Base-by-base conservation (phyloP, 2,329 filamentous ascomycete species). In the Fusarium ramigenum region DNA sequence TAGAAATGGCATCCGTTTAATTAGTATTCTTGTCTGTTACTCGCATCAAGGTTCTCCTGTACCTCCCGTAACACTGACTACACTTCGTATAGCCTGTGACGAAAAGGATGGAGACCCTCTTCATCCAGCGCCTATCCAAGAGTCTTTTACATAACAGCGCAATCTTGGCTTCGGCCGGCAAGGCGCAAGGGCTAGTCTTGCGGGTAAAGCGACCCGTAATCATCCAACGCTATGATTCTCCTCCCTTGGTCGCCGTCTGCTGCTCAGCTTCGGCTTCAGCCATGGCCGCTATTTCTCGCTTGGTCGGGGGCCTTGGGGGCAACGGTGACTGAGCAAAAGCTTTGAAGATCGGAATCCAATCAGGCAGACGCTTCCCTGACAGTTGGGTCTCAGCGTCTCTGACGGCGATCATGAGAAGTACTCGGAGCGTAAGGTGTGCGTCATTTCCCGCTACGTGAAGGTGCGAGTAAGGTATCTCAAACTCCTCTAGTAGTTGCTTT, bases 361-460 rank as follows among this genome's bases (percentile, higher is more conserved):
- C 39, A 9, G 44, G 39, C 10, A 66, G 34, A 40, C 57, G 34
- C 12, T 66, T 46, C 39, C 37, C 61, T 46, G 18, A 2, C 9
- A 52, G 12, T 1, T 46, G 25, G 0, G 52, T 9, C 19, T 66
- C 61, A 3, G 39, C 52, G 28, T 66, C 63, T 46, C 19, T 66
- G 14, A 59, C 61, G 30, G 40, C 60, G 4, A 66, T 57, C 60
- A 64, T 66, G 14, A 66, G 63, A 14, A 65, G 21, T 1, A 59
- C 71, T 49, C 69, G 70, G 15, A 79, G 70, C 8, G 54, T 64
- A 12, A 77, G 74, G 32, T 77, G 73, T 14, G 78, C 77, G 52
- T 78, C 75, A 28, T 79, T 80, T 3, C 76, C 75, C 9, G 77
- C 76, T 6, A 65, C 43, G 23, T 79, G 76, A 21, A 79, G 56